phyloP scores from a whole-genome alignment of 345 rosid species.

The Anastatica hierochuntica region DNA sequence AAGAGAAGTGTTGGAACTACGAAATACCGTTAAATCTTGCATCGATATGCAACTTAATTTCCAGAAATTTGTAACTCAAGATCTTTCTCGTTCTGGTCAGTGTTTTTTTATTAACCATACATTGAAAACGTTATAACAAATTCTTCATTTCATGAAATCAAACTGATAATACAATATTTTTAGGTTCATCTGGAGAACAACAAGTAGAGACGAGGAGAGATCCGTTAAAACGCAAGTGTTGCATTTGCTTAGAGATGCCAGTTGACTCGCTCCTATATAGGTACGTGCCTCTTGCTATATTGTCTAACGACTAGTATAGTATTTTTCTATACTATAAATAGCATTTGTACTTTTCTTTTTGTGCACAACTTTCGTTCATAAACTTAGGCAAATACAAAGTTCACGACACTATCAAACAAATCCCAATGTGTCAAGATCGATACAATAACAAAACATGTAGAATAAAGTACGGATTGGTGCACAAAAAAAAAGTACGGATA shows the following conservation, averaged over 20 bases:
- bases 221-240: slow-evolving; percentile 44
- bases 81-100: slow-evolving; percentile 41
- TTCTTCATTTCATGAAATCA: background rate
- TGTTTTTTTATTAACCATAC: background rate
- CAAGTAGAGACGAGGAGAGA: slow-evolving; percentile 25
- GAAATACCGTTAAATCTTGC: slow-evolving; percentile 45
- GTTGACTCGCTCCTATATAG: slow-evolving; percentile 76
- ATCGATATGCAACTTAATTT: slow-evolving; percentile 51
- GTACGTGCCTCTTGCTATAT: slow-evolving; percentile 25
- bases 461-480: too few relatives aligned
- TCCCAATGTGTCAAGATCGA: too few relatives aligned
- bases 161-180: background rate
- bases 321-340: too few relatives aligned
- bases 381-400: too few relatives aligned
- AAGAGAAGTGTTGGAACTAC: slow-evolving; percentile 55
- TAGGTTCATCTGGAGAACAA: slow-evolving; percentile 23
- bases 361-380: too few relatives aligned
- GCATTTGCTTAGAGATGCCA: slow-evolving; percentile 66
- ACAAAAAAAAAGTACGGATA: too few relatives aligned
- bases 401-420: too few relatives aligned
- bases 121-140: background rate
- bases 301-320: too few relatives aligned
- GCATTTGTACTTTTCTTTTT: too few relatives aligned
- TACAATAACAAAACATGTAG: too few relatives aligned
- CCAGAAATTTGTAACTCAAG: slow-evolving; percentile 34